These are phyloP conservation scores for Linum trigynum DNA, from an alignment of 345 rosid genomes.

Conservation along the genomic window DNA sequence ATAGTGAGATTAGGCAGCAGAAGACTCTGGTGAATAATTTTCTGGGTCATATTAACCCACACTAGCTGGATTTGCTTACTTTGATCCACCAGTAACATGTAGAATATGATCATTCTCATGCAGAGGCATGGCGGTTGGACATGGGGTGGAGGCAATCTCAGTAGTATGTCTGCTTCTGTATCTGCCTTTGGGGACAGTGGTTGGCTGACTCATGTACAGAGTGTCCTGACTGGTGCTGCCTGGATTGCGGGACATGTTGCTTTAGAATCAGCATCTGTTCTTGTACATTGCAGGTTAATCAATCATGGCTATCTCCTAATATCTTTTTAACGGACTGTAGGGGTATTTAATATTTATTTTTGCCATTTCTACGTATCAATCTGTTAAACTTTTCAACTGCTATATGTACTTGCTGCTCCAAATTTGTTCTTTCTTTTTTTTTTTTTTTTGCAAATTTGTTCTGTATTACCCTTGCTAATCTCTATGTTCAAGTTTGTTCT, in stretches of 20 bases:
- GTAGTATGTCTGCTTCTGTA: conserved; percentile 99
- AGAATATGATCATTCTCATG: conserved; percentile 13
- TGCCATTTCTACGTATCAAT: too few relatives aligned
- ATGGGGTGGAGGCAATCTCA: conserved; percentile 98
- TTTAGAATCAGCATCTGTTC: conserved; percentile 88
- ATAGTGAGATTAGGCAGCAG: neutral
- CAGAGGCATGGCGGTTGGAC: conserved; percentile 99
- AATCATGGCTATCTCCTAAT: neutral
- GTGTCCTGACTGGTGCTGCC: conserved; percentile 92
- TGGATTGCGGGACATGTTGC: conserved; percentile 97
- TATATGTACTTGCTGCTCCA: too few relatives aligned
- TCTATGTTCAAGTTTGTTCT: neutral
- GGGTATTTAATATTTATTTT: too few relatives aligned
- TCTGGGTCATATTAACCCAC: neutral
- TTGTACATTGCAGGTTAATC: conserved; percentile 90
- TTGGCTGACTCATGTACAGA: conserved; percentile 95
- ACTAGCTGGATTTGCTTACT: neutral
- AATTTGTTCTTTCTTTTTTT: neutral
- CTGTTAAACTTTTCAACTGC: too few relatives aligned
- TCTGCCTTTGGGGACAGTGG: conserved; percentile 95
- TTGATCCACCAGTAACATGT: neutral
- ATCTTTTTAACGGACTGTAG: too few relatives aligned
- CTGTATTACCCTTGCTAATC: neutral
- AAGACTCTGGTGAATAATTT: neutral
- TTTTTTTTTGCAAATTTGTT: neutral